Base-by-base conservation (phyloP, 768 basidiomycete genomes). In the Termitomyces sp. region DNA sequence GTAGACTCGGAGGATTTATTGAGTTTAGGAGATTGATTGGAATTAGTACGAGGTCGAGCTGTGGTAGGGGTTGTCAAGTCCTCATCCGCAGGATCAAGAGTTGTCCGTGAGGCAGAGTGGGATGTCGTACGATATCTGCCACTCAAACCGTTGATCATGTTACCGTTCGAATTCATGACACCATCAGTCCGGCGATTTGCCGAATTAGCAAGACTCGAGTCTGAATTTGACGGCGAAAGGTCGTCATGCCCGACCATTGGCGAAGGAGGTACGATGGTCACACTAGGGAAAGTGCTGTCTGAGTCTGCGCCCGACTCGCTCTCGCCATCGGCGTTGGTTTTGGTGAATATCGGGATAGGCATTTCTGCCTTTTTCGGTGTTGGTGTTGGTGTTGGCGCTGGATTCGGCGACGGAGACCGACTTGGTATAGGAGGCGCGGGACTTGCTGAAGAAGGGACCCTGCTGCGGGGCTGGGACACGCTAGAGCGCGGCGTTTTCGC, bases 231-330 rank as follows among this genome's bases (percentile, higher is more conserved):
- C 35, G 69, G 60, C 24, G 67, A 66, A 48, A 76, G 66, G 22
- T 73, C 68, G 28, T 57, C 63, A 42, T 67, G 65, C 24, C 65
- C 62, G 2, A 73, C 63, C 7, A 75, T 67, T 16, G 81, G 81
- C 5, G 79, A 78, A 7, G 81, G 81, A 28, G 81, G 81, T 28
- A 81, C 71, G 36, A 82, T 69, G 0, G 78, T 79, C 28, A 82
- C 77, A 61, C 75, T 80, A 18, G 76, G 77, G 63, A 76, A 74
- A 6, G 73, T 73, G 59, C 73, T 73, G 40, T 64, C 69, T 8
- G 73, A 73, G 46, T 73, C 74, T 39, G 36, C 52, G 18, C 58
- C 64, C 5, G 64, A 50, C 24, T 63, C 62, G n/a, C 53, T 55
- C 2, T 55, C 66, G n/a, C 63, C 65, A 35, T 65, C 62, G 20